Percentiles rank a stretch among this genome's conserved stretches.
These are phyloP conservation scores for Fusarium musae DNA, from an alignment of 2,329 filamentous ascomycete genomes.

Conservation along the genomic window DNA sequence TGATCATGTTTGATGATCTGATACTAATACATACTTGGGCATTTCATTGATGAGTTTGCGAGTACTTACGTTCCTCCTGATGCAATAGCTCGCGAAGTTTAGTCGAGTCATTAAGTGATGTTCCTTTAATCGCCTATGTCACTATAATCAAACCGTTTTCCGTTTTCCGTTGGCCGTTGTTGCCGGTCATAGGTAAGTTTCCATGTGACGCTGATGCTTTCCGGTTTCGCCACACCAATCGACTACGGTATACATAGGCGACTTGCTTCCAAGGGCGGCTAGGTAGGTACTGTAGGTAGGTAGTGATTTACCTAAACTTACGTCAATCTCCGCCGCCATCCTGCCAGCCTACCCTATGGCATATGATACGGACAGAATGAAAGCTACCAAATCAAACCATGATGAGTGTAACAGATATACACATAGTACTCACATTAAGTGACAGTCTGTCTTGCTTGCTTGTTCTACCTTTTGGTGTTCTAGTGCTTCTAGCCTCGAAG, in stretches of 20 bases:
- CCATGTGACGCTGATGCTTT: slow-evolving; percentile 36
- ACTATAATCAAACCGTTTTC: neutral
- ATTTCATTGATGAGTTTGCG: neutral
- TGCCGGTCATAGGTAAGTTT: slow-evolving; percentile 8
- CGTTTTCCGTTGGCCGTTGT: slow-evolving; percentile 12
- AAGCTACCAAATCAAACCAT: neutral
- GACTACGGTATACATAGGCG: neutral
- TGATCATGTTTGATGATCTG: neutral
- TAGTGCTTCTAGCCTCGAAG: neutral
- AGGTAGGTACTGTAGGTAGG: neutral
- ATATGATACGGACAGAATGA: neutral
- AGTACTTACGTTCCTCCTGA: neutral
- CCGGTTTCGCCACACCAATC: slow-evolving; percentile 22
- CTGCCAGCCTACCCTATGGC: neutral
- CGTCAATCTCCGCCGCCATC: slow-evolving; percentile 1
- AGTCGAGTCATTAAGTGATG: neutral
- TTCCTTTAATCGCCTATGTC: neutral
- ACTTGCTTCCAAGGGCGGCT: neutral
- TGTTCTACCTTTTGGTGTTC: neutral
- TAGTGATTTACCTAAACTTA: neutral
- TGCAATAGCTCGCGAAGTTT: neutral
- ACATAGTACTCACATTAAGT: no score
- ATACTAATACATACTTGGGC: neutral
- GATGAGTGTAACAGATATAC: neutral
- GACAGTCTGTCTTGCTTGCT: neutral